Evolutionary conservation across 345 rosid species (phyloP).

Genomic region (Zanthoxylum bungeanum): DNA sequence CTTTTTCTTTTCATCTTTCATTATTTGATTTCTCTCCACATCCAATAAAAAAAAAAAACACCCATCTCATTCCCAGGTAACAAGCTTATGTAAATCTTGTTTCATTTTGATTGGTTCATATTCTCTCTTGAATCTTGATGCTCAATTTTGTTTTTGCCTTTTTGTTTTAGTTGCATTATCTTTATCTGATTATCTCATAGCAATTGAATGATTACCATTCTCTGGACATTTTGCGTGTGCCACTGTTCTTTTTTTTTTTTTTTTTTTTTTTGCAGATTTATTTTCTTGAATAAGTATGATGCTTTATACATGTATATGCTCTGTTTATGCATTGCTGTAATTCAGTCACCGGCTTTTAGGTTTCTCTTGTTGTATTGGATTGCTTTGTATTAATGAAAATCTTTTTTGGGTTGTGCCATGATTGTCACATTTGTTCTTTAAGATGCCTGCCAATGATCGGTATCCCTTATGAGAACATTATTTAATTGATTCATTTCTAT

Average conservation of each 20-base stretch:
- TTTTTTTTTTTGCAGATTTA: no score
- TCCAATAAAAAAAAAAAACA: background rate
- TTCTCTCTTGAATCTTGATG: background rate
- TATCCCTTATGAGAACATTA: no score
- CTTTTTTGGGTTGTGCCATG: background rate
- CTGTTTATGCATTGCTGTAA: background rate
- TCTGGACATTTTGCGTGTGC: background rate
- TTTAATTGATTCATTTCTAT: background rate
- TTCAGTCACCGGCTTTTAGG: background rate
- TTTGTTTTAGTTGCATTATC: background rate
- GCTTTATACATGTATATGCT: background rate
- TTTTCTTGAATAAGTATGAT: background rate
- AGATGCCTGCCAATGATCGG: no score
- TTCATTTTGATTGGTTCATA: background rate
- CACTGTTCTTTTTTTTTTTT: background rate
- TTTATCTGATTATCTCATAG: no score
- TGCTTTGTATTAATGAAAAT: background rate
- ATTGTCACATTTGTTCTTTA: background rate
- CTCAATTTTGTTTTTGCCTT: background rate
- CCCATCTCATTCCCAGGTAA: background rate
- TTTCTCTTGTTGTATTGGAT: constrained; percentile 1
- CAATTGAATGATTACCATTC: background rate
- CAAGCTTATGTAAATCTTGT: background rate
- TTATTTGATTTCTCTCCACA: background rate
- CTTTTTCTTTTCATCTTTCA: background rate